phyloP scores from a whole-genome alignment of 1,139 yeast genomes.

The Hanseniaspora gamundiae region DNA sequence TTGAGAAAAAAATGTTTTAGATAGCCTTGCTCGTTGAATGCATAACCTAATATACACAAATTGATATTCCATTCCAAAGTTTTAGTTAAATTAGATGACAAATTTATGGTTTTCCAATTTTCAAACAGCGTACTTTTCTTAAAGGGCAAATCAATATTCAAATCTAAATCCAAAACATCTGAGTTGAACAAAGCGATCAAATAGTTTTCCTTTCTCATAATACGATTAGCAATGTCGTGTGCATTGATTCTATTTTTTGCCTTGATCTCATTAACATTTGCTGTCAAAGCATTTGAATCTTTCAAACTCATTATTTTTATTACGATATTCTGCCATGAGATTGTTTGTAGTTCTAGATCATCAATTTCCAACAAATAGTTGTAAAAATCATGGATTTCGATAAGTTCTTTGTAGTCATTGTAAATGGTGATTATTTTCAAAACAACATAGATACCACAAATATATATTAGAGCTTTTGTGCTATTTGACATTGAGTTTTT shows the following conservation, averaged over 20 bases:
- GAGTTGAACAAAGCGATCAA: slow-evolving; percentile 81
- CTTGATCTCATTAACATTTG: slow-evolving; percentile 45
- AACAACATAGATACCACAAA: slow-evolving; percentile 46
- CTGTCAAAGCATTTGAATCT: slow-evolving; percentile 57
- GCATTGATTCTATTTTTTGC: slow-evolving; percentile 74
- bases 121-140: slow-evolving; percentile 9
- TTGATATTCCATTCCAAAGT: slow-evolving; percentile 92
- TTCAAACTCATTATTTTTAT: slow-evolving; percentile 60
- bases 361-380: slow-evolving; percentile 51
- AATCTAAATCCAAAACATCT: slow-evolving; percentile 53
- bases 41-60: slow-evolving; percentile 75
- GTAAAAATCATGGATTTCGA: slow-evolving; percentile 28
- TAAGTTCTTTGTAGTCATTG: slow-evolving; percentile 26
- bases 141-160: slow-evolving; percentile 33
- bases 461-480: slow-evolving; percentile 48
- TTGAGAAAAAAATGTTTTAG: slow-evolving; percentile 62
- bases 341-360: slow-evolving; percentile 80
- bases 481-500: slow-evolving; percentile 32
- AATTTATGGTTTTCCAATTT: slow-evolving; percentile 8
- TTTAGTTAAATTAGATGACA: slow-evolving; percentile 49
- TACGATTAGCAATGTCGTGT: slow-evolving; percentile 87
- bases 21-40: slow-evolving; percentile 77
- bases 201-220: slow-evolving; percentile 91
- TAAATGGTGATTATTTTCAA: slow-evolving; percentile 53
- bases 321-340: slow-evolving; percentile 87